Conservation (phyloP, 164 flowering plant genomes). For the Liriodendron chinense region DNA sequence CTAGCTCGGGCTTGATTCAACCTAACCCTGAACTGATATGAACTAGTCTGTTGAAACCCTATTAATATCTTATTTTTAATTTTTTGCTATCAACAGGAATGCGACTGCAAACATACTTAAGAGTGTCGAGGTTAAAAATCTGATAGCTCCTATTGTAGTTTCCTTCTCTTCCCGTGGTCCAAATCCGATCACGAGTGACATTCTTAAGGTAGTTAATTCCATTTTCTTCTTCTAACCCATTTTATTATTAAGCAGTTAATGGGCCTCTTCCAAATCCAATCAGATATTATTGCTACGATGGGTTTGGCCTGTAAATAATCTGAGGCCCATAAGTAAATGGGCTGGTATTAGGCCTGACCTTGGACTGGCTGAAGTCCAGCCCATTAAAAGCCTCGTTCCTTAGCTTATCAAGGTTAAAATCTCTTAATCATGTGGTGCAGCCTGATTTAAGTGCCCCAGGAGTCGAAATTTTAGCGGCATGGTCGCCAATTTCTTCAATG, state of each 20-base stretch:
- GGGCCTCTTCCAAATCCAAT: too few species aligned
- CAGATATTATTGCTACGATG: too few species aligned
- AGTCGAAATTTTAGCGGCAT: conserved; percentile 34
- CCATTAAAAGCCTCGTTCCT: too few species aligned
- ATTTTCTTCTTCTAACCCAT: background rate
- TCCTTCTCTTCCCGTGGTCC: conserved; percentile 41
- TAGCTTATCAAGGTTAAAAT: too few species aligned
- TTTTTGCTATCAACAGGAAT: conserved; percentile 6
- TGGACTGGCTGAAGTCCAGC: background rate
- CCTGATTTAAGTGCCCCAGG: conserved; percentile 44
- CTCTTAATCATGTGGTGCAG: conserved; percentile 11
- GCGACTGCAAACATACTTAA: conserved; percentile 16
- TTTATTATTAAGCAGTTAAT: too few species aligned
- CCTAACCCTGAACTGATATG: too few species aligned
- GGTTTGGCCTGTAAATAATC: background rate
- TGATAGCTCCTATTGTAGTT: conserved; percentile 21
- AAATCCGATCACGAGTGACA: conserved; percentile 23
- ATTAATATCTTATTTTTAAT: background rate
- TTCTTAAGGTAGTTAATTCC: conserved; percentile 30
- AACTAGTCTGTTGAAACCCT: background rate
- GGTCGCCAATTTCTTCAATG: conserved; percentile 27
- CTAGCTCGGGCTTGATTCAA: background rate
- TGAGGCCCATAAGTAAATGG: too few species aligned
- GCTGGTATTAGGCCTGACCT: too few species aligned
- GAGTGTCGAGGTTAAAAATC: conserved; percentile 6